These are phyloP conservation scores for Epithele typhae DNA, from an alignment of 768 basidiomycete genomes.

Conservation along the genomic window DNA sequence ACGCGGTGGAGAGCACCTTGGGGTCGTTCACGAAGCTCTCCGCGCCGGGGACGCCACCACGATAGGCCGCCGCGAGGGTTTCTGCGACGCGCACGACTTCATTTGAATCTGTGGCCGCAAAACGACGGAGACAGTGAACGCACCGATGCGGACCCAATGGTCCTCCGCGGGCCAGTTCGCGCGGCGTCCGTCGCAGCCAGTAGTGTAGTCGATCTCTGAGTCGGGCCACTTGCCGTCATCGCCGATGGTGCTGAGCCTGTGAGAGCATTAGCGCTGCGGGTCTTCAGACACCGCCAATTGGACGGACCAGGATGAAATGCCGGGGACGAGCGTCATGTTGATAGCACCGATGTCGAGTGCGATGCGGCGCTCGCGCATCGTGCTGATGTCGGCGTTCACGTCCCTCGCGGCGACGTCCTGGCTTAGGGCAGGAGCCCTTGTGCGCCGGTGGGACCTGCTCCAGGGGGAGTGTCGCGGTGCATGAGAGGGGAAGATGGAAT, in stretches of 20 bases:
- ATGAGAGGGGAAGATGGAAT: too few species aligned
- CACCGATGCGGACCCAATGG: slow-evolving; percentile 43
- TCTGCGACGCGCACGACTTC: slow-evolving; percentile 38
- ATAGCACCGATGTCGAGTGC: too few species aligned
- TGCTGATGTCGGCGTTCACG: too few species aligned
- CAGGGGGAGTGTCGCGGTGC: too few species aligned
- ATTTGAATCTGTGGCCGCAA: background rate
- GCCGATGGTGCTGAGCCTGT: slow-evolving; percentile 33
- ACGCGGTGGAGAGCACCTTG: slow-evolving; percentile 37
- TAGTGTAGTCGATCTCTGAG: slow-evolving; percentile 53
- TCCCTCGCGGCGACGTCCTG: too few species aligned
- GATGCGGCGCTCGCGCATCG: too few species aligned
- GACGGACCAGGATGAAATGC: too few species aligned
- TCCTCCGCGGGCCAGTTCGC: slow-evolving; percentile 51
- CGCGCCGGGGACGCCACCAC: slow-evolving; percentile 40
- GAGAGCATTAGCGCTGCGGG: too few species aligned
- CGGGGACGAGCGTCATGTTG: too few species aligned
- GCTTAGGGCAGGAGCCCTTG: too few species aligned
- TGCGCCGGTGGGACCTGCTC: too few species aligned
- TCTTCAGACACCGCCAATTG: too few species aligned
- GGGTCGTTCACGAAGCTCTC: slow-evolving; percentile 39
- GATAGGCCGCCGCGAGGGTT: slow-evolving; percentile 45
- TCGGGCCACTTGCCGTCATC: slow-evolving; percentile 49
- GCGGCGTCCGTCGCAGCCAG: slow-evolving; percentile 55
- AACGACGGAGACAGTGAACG: slow-evolving; percentile 9